These are phyloP conservation scores for Salvia sclarea DNA, from an alignment of 305 asterid species.

Conservation along the genomic window DNA sequence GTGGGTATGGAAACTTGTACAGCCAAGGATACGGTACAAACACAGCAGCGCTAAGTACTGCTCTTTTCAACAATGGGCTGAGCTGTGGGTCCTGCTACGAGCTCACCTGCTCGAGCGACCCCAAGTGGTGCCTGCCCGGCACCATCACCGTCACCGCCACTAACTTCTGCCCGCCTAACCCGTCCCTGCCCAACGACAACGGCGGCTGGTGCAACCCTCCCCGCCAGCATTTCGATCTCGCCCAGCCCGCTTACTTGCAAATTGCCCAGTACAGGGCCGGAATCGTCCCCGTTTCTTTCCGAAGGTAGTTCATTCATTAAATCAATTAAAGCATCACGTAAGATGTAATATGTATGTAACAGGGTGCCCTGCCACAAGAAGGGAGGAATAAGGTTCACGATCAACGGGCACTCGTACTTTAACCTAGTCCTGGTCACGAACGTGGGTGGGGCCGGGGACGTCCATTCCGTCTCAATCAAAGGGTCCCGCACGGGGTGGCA, in stretches of 20 bases:
- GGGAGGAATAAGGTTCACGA: constrained; percentile 78
- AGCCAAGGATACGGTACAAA: constrained; percentile 79
- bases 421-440: constrained; percentile 74
- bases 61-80: constrained; percentile 76
- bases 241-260: constrained; percentile 73
- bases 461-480: constrained; percentile 61
- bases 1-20: constrained; percentile 86
- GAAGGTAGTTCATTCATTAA: no score
- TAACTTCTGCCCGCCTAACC: constrained; percentile 86
- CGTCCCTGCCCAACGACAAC: constrained; percentile 60
- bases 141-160: constrained; percentile 76
- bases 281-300: constrained; percentile 67
- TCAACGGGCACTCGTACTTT: constrained; percentile 83
- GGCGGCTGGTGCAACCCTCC: constrained; percentile 98
- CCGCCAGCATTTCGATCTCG: constrained; percentile 77
- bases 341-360: no score
- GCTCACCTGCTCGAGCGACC: constrained; percentile 57
- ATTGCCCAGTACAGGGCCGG: constrained; percentile 79
- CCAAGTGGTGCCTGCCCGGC: constrained; percentile 56
- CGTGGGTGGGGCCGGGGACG: constrained; percentile 84
- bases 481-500: constrained; percentile 81
- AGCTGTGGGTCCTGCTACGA: constrained; percentile 80
- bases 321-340: no score
- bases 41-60: constrained; percentile 88
- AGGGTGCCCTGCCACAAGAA: constrained; percentile 78